Conservation (phyloP, 169 alveolate species). For the Eimeria falciformis region DNA sequence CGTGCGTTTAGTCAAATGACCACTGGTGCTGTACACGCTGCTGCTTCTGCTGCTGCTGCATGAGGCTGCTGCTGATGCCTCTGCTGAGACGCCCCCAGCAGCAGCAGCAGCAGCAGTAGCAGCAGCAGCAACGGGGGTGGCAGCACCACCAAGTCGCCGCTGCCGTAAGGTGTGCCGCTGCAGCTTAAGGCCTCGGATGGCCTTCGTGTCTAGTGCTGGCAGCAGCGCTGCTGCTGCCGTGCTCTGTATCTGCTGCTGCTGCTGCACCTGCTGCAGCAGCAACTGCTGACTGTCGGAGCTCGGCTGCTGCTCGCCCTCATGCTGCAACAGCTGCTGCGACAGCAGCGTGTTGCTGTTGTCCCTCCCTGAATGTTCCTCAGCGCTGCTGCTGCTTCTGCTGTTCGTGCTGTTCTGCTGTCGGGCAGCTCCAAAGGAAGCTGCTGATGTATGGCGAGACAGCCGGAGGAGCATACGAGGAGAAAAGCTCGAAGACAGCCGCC, state of each 20-base stretch:
- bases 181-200: constrained; percentile 65
- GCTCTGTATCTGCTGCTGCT: constrained; percentile 49
- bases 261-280: constrained; percentile 2
- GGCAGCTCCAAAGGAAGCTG: not conserved
- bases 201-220: constrained; percentile 65
- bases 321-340: constrained; percentile 24
- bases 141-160: constrained; percentile 66
- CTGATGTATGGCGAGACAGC: constrained; percentile 35
- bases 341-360: not conserved
- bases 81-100: too few species aligned
- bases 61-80: too few species aligned
- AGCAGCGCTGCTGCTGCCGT: constrained; percentile 56
- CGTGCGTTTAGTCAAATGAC: too few species aligned
- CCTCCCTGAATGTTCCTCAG: not conserved
- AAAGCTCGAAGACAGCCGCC: constrained; percentile 56
- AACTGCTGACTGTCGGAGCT: not conserved
- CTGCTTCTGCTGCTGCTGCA: too few species aligned
- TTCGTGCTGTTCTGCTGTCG: not conserved
- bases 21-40: too few species aligned
- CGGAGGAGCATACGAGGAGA: constrained; percentile 51
- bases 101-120: constrained; percentile 42
- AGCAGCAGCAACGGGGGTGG: constrained; percentile 62
- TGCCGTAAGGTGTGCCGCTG: constrained; percentile 71
- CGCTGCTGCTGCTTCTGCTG: constrained; percentile 28
- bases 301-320: constrained; percentile 1